Evolutionary conservation across 371 early-diverging fungal species (phyloP), one percentile per base, ranked within the genome.

Genomic region (Lichtheimia ramosa): DNA sequence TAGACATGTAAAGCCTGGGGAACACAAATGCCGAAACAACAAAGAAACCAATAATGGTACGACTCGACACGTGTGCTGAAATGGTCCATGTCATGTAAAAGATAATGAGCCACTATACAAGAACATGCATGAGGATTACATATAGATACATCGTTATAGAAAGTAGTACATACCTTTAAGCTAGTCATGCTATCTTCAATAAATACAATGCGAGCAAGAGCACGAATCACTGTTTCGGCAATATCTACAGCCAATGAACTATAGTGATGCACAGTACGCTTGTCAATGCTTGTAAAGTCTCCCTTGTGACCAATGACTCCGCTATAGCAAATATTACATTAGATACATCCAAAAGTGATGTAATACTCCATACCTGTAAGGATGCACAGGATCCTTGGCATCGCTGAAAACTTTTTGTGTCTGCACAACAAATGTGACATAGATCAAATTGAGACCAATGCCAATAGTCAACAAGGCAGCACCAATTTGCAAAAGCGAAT

Each of bases 161-260:
- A 20, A 57, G 46, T 0, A 21, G 18, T 48, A 2, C 16, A 39
- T 43, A 56, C 56, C 56, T 75, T 75, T 18, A 69, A 4, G 46
- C 74, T 73, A 7, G 75, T 75, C 18, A 58, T 24, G 14, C 63
- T 73, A 48, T 79, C 63, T 58, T 79, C 73, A 51, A 79, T 62
- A 39, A 79, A 68, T 0, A 79, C 71, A 52, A 79, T 71, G 40
- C 75, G 73, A 25, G 75, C 71, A 5, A 79, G 59, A 23, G 64
- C 70, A 20, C 70, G 71, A 18, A 70, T 63, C 5, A 71, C 24
- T 1, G 70, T 73, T 21, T 79, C 79, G 8, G 66, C 55, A n/a
- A 79, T 52, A 16, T 73, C 73, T 16, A 65, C 66, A 10, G 64
- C 28, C 2, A 77, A 25, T n/a, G 65, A 69, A 23, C 71, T 58